Percentiles rank a stretch among this genome's conserved stretches.
Evolutionary conservation across 2,329 filamentous ascomycete genomes (phyloP).

Genomic region (Colletotrichum sojae): DNA sequence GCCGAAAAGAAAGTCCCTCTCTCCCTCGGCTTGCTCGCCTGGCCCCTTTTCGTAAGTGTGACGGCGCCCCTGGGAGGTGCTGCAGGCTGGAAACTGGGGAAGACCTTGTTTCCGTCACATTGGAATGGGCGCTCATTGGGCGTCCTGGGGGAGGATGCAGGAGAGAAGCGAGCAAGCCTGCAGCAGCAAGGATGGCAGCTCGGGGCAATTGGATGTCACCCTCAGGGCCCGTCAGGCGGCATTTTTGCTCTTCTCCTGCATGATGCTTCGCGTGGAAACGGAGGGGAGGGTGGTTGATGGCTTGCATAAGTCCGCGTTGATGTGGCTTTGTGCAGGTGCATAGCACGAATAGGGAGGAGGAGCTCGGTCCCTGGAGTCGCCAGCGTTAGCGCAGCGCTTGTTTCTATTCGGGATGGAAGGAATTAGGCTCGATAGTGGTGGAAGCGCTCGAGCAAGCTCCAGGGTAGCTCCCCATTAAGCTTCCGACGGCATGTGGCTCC

Average conservation of each 20-base stretch:
- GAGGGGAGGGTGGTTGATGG: background rate
- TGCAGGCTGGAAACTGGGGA: conserved; percentile 30
- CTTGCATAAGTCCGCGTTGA: background rate
- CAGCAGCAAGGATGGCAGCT: conserved; percentile 25
- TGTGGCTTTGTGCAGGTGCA: conserved; percentile 1
- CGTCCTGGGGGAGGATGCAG: background rate
- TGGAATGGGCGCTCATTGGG: conserved; percentile 28
- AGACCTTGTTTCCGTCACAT: conserved; percentile 23
- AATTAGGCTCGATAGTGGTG: background rate
- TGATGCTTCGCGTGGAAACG: background rate
- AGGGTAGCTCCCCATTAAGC: conserved; percentile 10
- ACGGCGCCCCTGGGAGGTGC: conserved; percentile 10
- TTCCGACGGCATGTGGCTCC: conserved; percentile 1
- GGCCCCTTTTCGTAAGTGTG: conserved; percentile 24
- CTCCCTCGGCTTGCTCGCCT: conserved; percentile 1
- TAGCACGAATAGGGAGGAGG: background rate
- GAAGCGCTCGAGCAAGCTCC: conserved; percentile 7
- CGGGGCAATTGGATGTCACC: conserved; percentile 29
- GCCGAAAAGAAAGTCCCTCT: background rate
- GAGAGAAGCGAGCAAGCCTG: background rate
- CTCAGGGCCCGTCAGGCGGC: background rate
- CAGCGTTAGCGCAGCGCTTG: conserved; percentile 15
- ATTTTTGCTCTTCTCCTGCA: background rate
- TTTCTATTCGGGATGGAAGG: background rate
- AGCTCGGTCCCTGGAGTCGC: conserved; percentile 2